Evolutionary conservation across 768 basidiomycete species (phyloP).

Genomic region (Inosperma sp.): DNA sequence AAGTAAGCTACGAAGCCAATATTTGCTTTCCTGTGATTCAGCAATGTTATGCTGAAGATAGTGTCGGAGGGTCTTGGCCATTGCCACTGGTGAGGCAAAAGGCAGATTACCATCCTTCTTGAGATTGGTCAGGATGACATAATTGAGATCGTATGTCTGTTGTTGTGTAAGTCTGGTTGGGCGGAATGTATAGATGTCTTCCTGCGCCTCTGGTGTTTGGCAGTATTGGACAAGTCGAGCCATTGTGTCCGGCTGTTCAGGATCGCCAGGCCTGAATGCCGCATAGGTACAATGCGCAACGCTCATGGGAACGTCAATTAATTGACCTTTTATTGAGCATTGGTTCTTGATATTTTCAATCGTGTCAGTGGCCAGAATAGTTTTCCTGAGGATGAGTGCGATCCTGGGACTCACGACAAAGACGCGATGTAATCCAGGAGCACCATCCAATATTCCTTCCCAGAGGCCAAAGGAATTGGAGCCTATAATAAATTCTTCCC

Average conservation of each 20-base stretch:
- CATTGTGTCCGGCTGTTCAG: constrained; percentile 9
- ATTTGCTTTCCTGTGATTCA: constrained; percentile 16
- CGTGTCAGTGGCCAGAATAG: constrained; percentile 13
- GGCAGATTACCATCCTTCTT: constrained; percentile 22
- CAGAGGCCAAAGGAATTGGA: constrained; percentile 29
- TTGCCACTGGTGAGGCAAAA: constrained; percentile 20
- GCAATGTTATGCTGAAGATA: constrained; percentile 18
- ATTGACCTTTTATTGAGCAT: constrained; percentile 21
- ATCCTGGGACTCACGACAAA: constrained; percentile 34
- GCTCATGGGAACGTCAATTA: constrained; percentile 22
- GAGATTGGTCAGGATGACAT: constrained; percentile 24
- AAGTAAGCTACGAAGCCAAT: constrained; percentile 16
- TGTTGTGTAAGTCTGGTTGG: constrained; percentile 26
- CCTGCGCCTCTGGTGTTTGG: constrained; percentile 16
- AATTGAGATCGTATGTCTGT: constrained; percentile 29
- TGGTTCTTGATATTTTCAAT: constrained; percentile 14
- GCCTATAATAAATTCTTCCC: constrained; percentile 31
- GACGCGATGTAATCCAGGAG: constrained; percentile 27
- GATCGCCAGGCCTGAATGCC: constrained; percentile 7
- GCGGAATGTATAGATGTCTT: constrained; percentile 26
- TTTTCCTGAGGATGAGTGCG: constrained; percentile 27
- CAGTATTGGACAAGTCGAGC: constrained; percentile 17
- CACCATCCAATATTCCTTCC: constrained; percentile 9
- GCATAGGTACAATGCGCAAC: constrained; percentile 14
- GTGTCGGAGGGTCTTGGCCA: constrained; percentile 21